Evolutionary conservation across 2,329 filamentous ascomycete species (phyloP).

Genomic region (Myrmaecium sp.): DNA sequence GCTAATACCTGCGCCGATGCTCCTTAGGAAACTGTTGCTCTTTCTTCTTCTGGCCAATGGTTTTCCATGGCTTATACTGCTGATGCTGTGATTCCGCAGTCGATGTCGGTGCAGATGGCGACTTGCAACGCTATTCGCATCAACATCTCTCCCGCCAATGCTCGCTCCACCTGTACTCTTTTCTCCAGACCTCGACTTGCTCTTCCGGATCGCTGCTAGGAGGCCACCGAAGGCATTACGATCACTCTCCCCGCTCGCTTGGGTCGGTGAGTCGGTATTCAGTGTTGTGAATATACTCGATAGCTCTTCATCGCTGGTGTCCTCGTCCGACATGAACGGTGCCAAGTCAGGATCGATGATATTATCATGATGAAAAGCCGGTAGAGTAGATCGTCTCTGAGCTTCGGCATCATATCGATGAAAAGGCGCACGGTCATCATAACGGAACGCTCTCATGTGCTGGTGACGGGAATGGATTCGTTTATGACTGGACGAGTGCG

Average conservation of each 20-base stretch:
- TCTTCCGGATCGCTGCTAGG: constrained; percentile 56
- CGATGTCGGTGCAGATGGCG: constrained; percentile 48
- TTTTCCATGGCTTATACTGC: constrained; percentile 55
- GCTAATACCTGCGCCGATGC: constrained; percentile 8
- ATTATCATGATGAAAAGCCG: constrained; percentile 95
- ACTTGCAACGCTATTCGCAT: constrained; percentile 47
- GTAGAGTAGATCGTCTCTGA: constrained; percentile 48
- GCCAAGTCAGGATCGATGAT: constrained; percentile 95
- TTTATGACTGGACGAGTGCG: constrained; percentile 63
- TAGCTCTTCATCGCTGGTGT: constrained; percentile 83
- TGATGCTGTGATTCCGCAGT: constrained; percentile 68
- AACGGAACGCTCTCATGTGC: constrained; percentile 59
- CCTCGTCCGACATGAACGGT: constrained; percentile 86
- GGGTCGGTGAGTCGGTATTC: constrained; percentile 41
- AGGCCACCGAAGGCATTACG: constrained; percentile 56
- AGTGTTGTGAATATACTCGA: constrained; percentile 67
- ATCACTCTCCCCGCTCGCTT: constrained; percentile 54
- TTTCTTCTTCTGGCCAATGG: constrained; percentile 51
- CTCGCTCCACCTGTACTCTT: too few relatives aligned
- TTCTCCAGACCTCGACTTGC: constrained; percentile 55
- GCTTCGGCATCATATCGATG: constrained; percentile 58
- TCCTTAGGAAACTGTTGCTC: constrained; percentile 37
- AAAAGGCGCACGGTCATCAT: constrained; percentile 77
- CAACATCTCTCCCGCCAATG: constrained; percentile 49
- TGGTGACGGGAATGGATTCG: constrained; percentile 80